Percentiles rank a stretch among this genome's conserved stretches.
These are phyloP conservation scores for Didymella arachidicola DNA, from an alignment of 2,329 filamentous ascomycete genomes.

Conservation along the genomic window DNA sequence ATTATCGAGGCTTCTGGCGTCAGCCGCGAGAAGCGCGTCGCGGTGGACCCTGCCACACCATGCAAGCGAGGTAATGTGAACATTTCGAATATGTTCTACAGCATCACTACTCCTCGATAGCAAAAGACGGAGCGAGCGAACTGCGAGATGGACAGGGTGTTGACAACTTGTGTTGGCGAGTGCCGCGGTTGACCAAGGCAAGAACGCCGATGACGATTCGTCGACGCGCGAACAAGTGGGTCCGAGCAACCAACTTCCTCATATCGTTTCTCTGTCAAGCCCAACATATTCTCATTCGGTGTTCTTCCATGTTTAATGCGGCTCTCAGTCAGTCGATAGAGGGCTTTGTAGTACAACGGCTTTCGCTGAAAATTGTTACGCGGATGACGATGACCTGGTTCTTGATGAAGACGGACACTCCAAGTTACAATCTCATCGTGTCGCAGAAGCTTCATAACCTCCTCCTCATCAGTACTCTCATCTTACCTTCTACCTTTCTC, in stretches of 20 bases:
- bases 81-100: slow-evolving; percentile 6
- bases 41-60: slow-evolving; percentile 8
- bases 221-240: slow-evolving; percentile 10
- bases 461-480: too few species aligned
- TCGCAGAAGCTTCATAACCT: too few species aligned
- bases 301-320: too few species aligned
- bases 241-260: neutral
- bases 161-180: neutral
- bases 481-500: too few species aligned
- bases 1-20: neutral
- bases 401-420: too few species aligned
- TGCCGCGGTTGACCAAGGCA: slow-evolving; percentile 1
- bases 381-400: too few species aligned
- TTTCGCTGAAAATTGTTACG: too few species aligned
- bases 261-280: too few species aligned
- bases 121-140: neutral
- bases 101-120: neutral
- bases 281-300: too few species aligned
- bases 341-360: too few species aligned
- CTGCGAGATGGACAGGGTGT: neutral
- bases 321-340: too few species aligned
- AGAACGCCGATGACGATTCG: slow-evolving; percentile 9
- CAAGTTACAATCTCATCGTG: too few species aligned
- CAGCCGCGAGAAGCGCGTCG: slow-evolving; percentile 12
- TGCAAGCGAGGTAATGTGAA: slow-evolving; percentile 9